Evolutionary conservation across 129 eudicot genomes (phyloP), one percentile per base, ranked within the genome.

Genomic region (Logfia minima): DNA sequence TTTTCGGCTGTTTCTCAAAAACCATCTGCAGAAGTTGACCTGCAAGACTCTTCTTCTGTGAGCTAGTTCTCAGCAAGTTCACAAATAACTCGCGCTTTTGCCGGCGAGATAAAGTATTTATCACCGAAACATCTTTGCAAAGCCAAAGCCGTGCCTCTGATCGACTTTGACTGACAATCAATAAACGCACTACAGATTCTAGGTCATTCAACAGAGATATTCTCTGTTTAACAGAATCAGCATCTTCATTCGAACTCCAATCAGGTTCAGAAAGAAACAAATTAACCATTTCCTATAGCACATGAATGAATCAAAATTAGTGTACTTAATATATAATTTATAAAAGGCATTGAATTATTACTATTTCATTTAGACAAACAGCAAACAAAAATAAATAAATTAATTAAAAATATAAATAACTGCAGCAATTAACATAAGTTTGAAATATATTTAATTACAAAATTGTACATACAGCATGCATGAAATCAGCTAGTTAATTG

Each of bases 81-180:
- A 84, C 32, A 79, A 95, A 95, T 7, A 95, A 43, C 43, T 87
- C 94, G 21, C 71, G 85, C 68, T 86, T 89, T 48, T 75, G 77
- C 26, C 68, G 77, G 28, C 78, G 78, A 58, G 84, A 83, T 39
- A 95, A 77, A 18, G 90, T 83, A 22, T 41, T 78, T 28, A 95
- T 83, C 80, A 85, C 70, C 16, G 97, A 85, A 66, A 91, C 76
- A 70, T 89, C 81, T 68, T 88, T 92, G 79, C 96, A 91, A 70
- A 95, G 96, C 99, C 99, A 95, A 73, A 95, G 85, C 13, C 99
- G 92, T 64, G 91, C 89, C 83, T 95, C 99, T 7, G 97, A 88
- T 77, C 97, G 92, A 71, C 92, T 89, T 68, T 80, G 90, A 35
- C 86, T 77, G 43, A 92, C 77, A 68, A 91, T 73, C 69, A 94